Conservation (phyloP, 1,139 yeast species). For the Blastobotrys niveus region DNA sequence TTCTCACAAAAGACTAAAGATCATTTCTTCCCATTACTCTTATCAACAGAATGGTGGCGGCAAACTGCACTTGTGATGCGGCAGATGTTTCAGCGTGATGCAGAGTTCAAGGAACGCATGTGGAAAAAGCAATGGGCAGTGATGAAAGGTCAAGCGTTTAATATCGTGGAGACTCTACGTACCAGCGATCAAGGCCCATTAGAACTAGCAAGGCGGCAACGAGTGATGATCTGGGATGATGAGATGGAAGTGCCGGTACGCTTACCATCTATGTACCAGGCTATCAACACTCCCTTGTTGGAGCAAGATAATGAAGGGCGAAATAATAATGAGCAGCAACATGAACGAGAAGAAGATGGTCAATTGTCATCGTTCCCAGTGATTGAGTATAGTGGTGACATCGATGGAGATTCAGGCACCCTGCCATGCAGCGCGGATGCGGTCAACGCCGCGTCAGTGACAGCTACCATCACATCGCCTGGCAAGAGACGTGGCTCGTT, state of each 20-base stretch:
- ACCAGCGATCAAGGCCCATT: slow-evolving; percentile 58
- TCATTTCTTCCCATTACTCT: slow-evolving; percentile 54
- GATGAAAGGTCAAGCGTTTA: slow-evolving; percentile 73
- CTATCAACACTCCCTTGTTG: slow-evolving; percentile 23
- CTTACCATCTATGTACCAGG: slow-evolving; percentile 24
- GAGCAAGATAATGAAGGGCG: too few species aligned
- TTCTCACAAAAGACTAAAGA: slow-evolving; percentile 51
- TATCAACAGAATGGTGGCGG: slow-evolving; percentile 71
- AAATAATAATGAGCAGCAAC: background rate
- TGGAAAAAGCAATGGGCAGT: slow-evolving; percentile 68
- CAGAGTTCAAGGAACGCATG: slow-evolving; percentile 60
- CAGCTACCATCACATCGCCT: too few species aligned
- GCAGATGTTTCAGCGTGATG: slow-evolving; percentile 48
- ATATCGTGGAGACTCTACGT: slow-evolving; percentile 62
- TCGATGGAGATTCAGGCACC: background rate
- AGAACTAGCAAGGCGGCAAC: slow-evolving; percentile 55
- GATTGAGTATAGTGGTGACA: background rate
- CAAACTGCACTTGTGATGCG: slow-evolving; percentile 46
- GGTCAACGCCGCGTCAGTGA: too few species aligned
- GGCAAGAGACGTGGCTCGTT: slow-evolving; percentile 24
- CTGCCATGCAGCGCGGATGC: too few species aligned
- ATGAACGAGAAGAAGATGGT: background rate
- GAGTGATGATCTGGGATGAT: slow-evolving; percentile 58
- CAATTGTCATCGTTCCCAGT: slow-evolving; percentile 10
- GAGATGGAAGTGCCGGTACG: slow-evolving; percentile 52